Base-by-base conservation (phyloP, 78 protist species). In the Cavenderia fasciculata region DNA sequence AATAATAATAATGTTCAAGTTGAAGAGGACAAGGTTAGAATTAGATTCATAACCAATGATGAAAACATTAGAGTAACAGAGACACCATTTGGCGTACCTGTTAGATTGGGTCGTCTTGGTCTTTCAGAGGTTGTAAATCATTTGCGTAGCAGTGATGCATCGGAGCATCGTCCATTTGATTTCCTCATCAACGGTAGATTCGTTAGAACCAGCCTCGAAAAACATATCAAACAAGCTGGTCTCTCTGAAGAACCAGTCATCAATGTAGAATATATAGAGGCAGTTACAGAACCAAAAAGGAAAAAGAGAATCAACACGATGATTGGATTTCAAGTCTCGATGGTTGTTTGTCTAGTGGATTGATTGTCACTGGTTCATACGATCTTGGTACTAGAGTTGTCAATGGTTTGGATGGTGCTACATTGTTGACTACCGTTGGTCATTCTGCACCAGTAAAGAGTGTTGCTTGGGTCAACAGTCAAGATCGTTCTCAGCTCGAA, bases 101-200 rank as follows among this genome's bases (percentile, higher is more conserved):
- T 77, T 16, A 56, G 87, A 19, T 57, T 94, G 25, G 84, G 94
- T 29, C 92, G 96, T 72, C 59, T 69, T 11, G 96, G 96, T 23
- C 86, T 94, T 19, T 82, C 92, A 47, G 96, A 94, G 61, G 87
- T 91, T 8, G 70, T 94, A 8, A 91, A 94, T 46, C 94, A 85
- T 49, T 54, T 92, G 11, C 92, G 87, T 19, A 14, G 47, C 23
- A 44, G 23, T 25, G 59, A 62, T 23, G 62, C 23, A 5, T 2
- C 23, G 5, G 14, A 11, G 4, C 70, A 86, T 7, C 41, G 49
- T 27, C 94, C 96, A 46, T 94, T 94, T 46, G 96, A 94, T 57
- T 94, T 94, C 38, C 33, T 94, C 23, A 63, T 89, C 27, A 78
- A 59, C 19, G 92, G 92, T 56, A 74, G 91, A 85, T 74, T 94